These are phyloP conservation scores for Podosphaera fusca DNA, from an alignment of 2,329 filamentous ascomycete species.

Conservation along the genomic window DNA sequence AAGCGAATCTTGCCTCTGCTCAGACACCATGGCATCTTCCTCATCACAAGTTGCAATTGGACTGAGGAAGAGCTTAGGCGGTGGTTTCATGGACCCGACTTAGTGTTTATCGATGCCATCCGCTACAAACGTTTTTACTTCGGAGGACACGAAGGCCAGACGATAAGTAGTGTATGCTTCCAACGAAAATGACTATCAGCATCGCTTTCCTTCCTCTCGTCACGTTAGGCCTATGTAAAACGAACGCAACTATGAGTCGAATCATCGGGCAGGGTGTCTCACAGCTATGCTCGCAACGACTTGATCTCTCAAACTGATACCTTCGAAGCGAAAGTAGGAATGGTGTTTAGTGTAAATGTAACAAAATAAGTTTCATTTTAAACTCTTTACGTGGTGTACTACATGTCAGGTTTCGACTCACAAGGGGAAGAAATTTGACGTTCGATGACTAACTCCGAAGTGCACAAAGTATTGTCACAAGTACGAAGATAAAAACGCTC, in stretches of 20 bases:
- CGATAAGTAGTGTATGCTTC: conserved; percentile 73
- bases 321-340: neutral
- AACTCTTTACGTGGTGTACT: too few species aligned
- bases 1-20: conserved; percentile 45
- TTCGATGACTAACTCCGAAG: too few species aligned
- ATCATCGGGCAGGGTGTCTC: too few species aligned
- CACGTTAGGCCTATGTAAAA: too few species aligned
- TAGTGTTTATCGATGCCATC: conserved; percentile 38
- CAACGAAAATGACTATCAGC: conserved; percentile 19
- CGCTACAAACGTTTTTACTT: conserved; percentile 76
- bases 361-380: too few species aligned
- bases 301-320: neutral
- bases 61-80: conserved; percentile 61
- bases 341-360: too few species aligned
- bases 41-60: conserved; percentile 97
- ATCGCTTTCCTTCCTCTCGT: too few species aligned
- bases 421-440: too few species aligned
- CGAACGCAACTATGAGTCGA: too few species aligned
- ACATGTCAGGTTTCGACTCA: too few species aligned
- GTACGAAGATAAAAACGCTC: too few species aligned
- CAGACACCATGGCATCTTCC: conserved; percentile 44
- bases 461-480: too few species aligned
- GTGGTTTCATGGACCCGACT: conserved; percentile 42
- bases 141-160: conserved; percentile 70
- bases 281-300: neutral